Evolutionary conservation across 495 filamentous ascomycete species (phyloP).

Genomic region (Tuber calosporum): DNA sequence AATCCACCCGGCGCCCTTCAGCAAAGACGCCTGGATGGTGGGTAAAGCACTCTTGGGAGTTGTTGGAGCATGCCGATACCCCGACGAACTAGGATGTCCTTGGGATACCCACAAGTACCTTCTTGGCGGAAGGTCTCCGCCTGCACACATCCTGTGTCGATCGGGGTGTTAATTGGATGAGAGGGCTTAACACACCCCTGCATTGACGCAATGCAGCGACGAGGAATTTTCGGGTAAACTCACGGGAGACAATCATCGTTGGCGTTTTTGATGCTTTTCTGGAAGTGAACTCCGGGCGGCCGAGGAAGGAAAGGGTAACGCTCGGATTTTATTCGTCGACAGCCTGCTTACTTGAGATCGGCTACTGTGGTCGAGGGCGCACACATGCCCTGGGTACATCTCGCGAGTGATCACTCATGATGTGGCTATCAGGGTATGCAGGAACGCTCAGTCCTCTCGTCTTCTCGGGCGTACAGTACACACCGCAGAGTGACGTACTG

Average conservation of each 20-base stretch:
- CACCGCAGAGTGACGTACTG: background rate
- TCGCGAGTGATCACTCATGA: background rate
- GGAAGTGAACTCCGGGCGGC: background rate
- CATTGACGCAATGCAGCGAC: background rate
- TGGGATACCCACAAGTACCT: background rate
- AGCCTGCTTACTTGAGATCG: background rate
- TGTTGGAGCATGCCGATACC: background rate
- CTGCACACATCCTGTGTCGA: background rate
- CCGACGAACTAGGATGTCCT: background rate
- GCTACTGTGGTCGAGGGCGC: background rate
- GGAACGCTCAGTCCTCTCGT: background rate
- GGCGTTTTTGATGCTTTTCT: background rate
- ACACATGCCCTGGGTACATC: background rate
- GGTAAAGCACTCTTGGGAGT: background rate
- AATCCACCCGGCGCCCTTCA: no score
- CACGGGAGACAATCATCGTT: background rate
- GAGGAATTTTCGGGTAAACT: background rate
- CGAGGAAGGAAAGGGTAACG: background rate
- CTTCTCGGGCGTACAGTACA: background rate
- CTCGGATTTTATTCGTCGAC: background rate
- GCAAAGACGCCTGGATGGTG: no score
- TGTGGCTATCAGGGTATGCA: background rate
- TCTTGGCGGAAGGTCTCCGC: background rate
- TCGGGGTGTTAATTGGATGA: background rate
- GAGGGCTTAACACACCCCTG: background rate